phyloP scores from a whole-genome alignment of 441 rosid species.

The Syzygium syzygioides region DNA sequence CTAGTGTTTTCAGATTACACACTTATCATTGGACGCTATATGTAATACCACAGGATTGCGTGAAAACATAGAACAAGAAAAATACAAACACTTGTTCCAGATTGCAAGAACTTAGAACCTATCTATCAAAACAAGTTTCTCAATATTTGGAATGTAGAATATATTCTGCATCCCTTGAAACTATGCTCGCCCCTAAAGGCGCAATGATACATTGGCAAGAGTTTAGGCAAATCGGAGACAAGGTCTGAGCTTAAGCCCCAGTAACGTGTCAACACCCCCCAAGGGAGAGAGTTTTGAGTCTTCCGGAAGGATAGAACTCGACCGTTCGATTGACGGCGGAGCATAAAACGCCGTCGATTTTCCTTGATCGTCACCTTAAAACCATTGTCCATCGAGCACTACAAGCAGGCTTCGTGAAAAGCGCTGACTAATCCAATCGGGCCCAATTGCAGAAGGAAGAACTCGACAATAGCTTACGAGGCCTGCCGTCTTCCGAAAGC shows the following conservation, averaged over 20 bases:
- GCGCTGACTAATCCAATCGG: not conserved
- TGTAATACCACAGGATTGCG: accelerated
- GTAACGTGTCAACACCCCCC: not conserved
- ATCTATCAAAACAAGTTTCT: accelerated
- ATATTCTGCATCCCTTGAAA: too few species aligned
- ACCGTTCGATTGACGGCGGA: too few species aligned
- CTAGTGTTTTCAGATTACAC: too few species aligned
- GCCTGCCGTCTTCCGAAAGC: not conserved
- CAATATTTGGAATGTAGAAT: too few species aligned
- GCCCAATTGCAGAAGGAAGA: not conserved
- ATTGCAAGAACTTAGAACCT: too few species aligned
- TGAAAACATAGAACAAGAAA: too few species aligned
- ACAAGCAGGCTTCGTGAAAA: not conserved
- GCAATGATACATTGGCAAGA: not conserved
- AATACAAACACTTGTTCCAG: too few species aligned
- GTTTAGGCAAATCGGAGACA: not conserved
- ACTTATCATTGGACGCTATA: too few species aligned
- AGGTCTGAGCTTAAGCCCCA: not conserved
- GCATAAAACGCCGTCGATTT: too few species aligned
- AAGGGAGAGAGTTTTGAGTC: not conserved
- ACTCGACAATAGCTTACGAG: not conserved
- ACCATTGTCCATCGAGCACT: not conserved
- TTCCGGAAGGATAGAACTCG: not conserved
- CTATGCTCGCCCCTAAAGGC: too few species aligned
- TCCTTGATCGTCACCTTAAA: too few species aligned